Percentiles rank a stretch among this genome's conserved stretches.
phyloP scores from a whole-genome alignment of 352 stramenopile species.

The Phytophthora sojae region DNA sequence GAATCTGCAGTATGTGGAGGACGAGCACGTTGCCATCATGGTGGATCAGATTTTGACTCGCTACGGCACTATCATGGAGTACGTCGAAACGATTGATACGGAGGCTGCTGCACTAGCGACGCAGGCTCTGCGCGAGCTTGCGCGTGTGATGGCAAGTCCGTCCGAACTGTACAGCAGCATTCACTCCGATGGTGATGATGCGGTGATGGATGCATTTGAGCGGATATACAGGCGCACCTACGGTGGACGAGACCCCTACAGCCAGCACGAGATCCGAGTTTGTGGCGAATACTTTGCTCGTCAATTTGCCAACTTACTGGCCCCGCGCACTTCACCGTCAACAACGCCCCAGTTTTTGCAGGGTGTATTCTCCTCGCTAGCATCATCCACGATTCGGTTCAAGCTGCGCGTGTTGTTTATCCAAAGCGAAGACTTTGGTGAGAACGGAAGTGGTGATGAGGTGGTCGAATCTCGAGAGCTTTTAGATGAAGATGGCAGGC shows the following conservation, averaged over 20 bases:
- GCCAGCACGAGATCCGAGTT: slow-evolving; percentile 53
- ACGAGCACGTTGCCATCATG: slow-evolving; percentile 47
- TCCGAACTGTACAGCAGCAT: slow-evolving; percentile 12
- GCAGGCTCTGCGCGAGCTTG: slow-evolving; percentile 29
- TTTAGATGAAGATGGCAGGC: slow-evolving; percentile 31
- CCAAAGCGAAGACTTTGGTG: slow-evolving; percentile 50
- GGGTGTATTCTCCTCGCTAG: slow-evolving; percentile 55
- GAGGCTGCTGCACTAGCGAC: slow-evolving; percentile 2
- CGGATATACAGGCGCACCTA: slow-evolving; percentile 43
- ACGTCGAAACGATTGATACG: slow-evolving; percentile 35
- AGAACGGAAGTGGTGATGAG: slow-evolving; percentile 16
- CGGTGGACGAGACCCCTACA: slow-evolving; percentile 36
- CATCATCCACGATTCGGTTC: slow-evolving; percentile 64
- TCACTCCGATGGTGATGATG: neutral
- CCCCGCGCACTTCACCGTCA: neutral
- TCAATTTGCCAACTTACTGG: slow-evolving; percentile 55
- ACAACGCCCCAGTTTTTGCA: slow-evolving; percentile 51
- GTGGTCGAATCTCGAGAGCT: slow-evolving; percentile 17
- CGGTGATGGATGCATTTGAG: slow-evolving; percentile 1
- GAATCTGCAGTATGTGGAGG: slow-evolving; percentile 62
- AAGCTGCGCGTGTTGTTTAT: slow-evolving; percentile 74
- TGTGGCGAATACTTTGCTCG: slow-evolving; percentile 50
- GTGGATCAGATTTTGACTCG: slow-evolving; percentile 53
- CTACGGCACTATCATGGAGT: slow-evolving; percentile 54
- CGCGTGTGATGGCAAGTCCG: slow-evolving; percentile 26